Percentiles rank a stretch among this genome's conserved stretches.
Conservation (phyloP, 1,284 basidiomycete species). For the Sporisorium graminicola region DNA sequence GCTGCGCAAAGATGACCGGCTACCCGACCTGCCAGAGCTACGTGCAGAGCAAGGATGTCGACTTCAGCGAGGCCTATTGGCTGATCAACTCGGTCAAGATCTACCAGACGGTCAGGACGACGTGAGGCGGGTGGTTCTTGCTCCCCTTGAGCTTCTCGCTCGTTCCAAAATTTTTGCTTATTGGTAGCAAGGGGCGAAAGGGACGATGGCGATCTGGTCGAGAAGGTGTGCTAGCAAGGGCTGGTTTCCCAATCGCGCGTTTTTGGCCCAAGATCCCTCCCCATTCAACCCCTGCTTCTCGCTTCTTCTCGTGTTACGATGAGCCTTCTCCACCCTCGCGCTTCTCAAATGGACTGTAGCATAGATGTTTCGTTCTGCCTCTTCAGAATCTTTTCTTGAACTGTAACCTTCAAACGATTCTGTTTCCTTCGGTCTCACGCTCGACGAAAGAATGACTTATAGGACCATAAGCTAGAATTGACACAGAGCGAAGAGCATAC, state of each 20-base stretch:
- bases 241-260: constrained; percentile 1
- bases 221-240: constrained; percentile 10
- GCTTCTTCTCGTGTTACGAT: constrained; percentile 1
- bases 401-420: background rate
- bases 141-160: background rate
- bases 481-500: too few species aligned
- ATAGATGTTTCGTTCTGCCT: too few species aligned
- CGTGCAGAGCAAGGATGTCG: constrained; percentile 36
- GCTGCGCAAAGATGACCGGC: constrained; percentile 48
- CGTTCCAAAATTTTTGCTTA: too few species aligned
- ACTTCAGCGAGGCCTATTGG: constrained; percentile 55
- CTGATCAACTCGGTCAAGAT: constrained; percentile 55
- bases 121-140: too few species aligned
- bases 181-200: too few species aligned
- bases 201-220: constrained; percentile 17
- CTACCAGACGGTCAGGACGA: constrained; percentile 48
- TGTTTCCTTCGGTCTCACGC: background rate
- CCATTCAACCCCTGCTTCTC: too few species aligned
- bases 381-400: background rate
- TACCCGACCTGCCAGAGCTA: constrained; percentile 41
- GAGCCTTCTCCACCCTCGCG: background rate
- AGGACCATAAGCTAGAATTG: background rate
- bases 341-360: too few species aligned
- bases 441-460: background rate
- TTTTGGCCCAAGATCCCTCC: constrained; percentile 28